phyloP scores from a whole-genome alignment of 345 rosid genomes.

The Citrus australasica region DNA sequence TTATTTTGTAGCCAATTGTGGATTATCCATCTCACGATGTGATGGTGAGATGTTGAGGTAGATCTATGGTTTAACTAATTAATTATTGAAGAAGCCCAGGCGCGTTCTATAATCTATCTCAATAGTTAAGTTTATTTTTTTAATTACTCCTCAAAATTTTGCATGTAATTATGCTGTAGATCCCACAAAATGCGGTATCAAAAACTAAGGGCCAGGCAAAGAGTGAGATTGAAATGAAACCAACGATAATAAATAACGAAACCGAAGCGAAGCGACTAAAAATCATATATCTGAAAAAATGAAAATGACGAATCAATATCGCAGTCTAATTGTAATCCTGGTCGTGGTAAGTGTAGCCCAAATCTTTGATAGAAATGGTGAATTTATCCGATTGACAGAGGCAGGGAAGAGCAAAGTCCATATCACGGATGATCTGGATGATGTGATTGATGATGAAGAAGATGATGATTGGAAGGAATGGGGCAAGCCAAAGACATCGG shows the following conservation, averaged over 20 bases:
- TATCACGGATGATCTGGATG: constrained; percentile 82
- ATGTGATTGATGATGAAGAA: constrained; percentile 84
- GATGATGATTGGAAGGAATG: constrained; percentile 91
- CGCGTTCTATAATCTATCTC: no score
- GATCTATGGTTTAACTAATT: no score
- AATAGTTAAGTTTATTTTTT: no score
- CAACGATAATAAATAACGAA: not conserved
- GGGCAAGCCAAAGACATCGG: constrained; percentile 51
- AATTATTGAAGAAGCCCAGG: no score
- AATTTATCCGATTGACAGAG: constrained; percentile 27
- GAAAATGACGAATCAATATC: not conserved
- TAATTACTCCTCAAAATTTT: no score
- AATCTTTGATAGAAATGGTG: constrained; percentile 15
- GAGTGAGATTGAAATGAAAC: no score
- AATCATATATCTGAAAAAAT: not conserved
- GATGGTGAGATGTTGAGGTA: no score
- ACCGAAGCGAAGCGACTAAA: not conserved
- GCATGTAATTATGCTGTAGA: not conserved
- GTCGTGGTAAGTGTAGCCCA: constrained; percentile 20
- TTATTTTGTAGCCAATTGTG: no score
- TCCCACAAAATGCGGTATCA: not conserved
- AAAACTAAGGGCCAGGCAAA: not conserved
- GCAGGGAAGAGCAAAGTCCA: constrained; percentile 64
- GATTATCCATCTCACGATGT: no score
- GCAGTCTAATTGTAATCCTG: constrained; percentile 1